Base-by-base conservation (phyloP, 2,329 filamentous ascomycete species). In the Westerdykella aurantiaca region DNA sequence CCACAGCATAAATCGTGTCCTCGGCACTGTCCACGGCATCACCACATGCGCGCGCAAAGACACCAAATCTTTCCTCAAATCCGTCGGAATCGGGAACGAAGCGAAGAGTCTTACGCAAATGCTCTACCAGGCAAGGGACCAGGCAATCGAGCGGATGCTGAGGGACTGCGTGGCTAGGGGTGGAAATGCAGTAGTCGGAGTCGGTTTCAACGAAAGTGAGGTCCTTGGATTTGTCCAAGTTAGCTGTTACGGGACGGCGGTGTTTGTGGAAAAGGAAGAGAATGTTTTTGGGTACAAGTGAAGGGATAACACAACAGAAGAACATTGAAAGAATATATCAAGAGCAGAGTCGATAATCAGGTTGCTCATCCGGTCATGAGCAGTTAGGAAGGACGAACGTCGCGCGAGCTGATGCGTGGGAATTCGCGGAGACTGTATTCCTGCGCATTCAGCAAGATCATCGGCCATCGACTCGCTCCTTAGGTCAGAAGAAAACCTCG, bases 111-210 rank as follows among this genome's bases (percentile, higher is more conserved):
- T 66, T 18, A 66, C 63, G 5, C 51, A 56, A 22, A 57, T 59
- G 39, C 44, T 66, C 0, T 66, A 65, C 43, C 57, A 60, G 18
- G 60, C 60, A 12, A 51, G 63, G 16, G 61, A 66, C 34, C 58
- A 62, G 41, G 63, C 63, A 0, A 57, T 62, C n/a, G 63, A 65
- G 35, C 47, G 63, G 7, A 60, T 65, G 51, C 49, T 64, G 7
- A 52, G 53, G n/a, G 60, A 66, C 41, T 63, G 60, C 13, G 50
- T 66, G 10, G 44, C 46, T 6, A 52, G 57, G 23, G 63, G 63
- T 4, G 61, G 60, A 13, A 66, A 66, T 41, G 63, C 63, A 1
- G 50, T 63, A 29, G 44, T 65, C 1, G 63, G 61, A 6, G 41
- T 66, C 35, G 51, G 56, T 3, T 54, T 64, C 22, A 51, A 58